Base-by-base conservation (phyloP, 2,329 filamentous ascomycete genomes). In the Fonsecaea monophora region DNA sequence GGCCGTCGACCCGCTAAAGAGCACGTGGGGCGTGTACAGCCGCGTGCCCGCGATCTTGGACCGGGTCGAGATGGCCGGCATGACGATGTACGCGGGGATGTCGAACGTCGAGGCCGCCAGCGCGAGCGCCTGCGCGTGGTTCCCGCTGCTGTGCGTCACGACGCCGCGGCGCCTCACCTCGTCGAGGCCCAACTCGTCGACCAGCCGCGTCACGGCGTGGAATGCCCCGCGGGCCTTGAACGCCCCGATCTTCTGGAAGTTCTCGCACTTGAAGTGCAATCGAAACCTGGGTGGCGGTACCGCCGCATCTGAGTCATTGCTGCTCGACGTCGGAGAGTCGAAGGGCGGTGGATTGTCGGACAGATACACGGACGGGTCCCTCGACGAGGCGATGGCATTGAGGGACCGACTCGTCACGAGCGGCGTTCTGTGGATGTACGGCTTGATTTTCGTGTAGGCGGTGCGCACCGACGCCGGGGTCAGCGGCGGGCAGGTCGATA, bases 251-350 rank as follows among this genome's bases (percentile, higher is more conserved):
- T 89, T 88, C 82, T 98, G 95, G 66, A 92, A 82, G 78, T 97
- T 97, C 83, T 98, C 94, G 78, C 92, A 96, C 82, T 98, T 98
- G 86, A 98, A 96, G 82, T 92, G 95, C 60, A 98, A 83, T 12
- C 87, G 84, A 45, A 97, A 81, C 58, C 81, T 86, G 0, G 92
- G 92, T 1, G 53, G 35, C 25, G 25, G 21, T 1, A 21, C 25
- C 25, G 25, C 25, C 25, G 3, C 25, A 25, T 25, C 25, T 1
- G 21, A 38, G 5, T 60, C 38, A 8, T 38, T 35, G 72, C 85
- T 84, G 89, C 70, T 81, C 78, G 3, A 89, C 90, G 13, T 83
- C 85, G 53, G 77, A 74, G 85, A 82, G 3, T 82, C 81, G 1
- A 70, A 62, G 32, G 60, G 53, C 4, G 71, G 71, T 13, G 69